These are phyloP conservation scores for Agastache rugosa DNA, from an alignment of 257 asterid genomes.

Conservation along the genomic window DNA sequence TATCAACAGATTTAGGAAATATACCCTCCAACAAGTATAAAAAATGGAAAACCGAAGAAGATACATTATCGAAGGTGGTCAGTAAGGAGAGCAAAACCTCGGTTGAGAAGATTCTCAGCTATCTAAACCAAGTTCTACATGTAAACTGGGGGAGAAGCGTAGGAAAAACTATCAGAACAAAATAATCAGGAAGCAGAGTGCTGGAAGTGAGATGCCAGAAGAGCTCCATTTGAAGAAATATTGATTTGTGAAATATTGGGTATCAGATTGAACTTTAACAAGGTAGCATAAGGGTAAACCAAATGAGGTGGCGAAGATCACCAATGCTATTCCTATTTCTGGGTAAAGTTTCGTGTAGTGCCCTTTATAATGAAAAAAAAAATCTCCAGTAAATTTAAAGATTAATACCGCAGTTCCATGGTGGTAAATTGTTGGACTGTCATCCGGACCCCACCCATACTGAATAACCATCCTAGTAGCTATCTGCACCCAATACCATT, in stretches of 20 bases:
- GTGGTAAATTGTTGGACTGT: conserved; percentile 82
- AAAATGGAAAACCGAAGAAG: neutral
- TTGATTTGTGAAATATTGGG: neutral
- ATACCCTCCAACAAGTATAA: conserved; percentile 2
- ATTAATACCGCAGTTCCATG: conserved; percentile 80
- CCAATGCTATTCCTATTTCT: conserved; percentile 6
- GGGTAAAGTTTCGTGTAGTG: conserved; percentile 9
- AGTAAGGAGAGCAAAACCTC: conserved; percentile 11
- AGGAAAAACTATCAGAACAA: conserved; percentile 8
- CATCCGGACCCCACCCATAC: conserved; percentile 97
- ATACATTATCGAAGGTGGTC: neutral
- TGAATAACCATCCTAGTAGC: conserved; percentile 95
- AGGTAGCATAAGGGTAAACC: conserved; percentile 1
- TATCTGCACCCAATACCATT: conserved; percentile 61
- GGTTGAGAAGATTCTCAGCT: conserved; percentile 4
- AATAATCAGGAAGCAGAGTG: conserved; percentile 1
- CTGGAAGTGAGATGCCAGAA: conserved; percentile 1
- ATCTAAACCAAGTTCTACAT: conserved; percentile 23
- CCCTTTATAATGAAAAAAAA: conserved; percentile 23
- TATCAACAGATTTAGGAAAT: neutral
- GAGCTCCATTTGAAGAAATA: neutral
- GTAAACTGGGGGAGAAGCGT: neutral
- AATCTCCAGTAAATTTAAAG: conserved; percentile 28
- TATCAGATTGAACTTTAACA: conserved; percentile 6
- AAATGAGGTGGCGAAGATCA: conserved; percentile 12